Evolutionary conservation across 108 stramenopile genomes (phyloP), one percentile per base, ranked within the genome.

Genomic region (Mediolabrus comicus): DNA sequence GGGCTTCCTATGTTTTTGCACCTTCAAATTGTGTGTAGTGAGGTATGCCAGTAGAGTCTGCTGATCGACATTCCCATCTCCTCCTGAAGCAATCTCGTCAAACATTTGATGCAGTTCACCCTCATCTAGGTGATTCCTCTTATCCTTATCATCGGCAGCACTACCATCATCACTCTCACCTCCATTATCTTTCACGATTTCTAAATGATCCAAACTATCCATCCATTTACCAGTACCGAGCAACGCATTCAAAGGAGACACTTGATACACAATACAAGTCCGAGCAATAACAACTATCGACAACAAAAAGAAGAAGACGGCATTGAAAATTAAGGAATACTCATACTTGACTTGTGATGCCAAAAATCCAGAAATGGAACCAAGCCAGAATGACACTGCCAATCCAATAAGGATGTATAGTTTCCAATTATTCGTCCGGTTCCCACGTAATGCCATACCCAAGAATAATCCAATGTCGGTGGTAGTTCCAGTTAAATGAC

Each of bases 391-490:
- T 27, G 55, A 53, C 11, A 62, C 52, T 34, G 65, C 80, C 31
- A 86, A 58, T 17, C 38, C 34, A 11, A 38, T 41, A 57, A 83
- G 70, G 7, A 71, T 65, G 27, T 70, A 72, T 31, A 86, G 55
- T 54, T 78, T 81, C 29, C 39, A 46, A n/a, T 61, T 36, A 55
- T 86, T 83, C 7, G 36, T 38, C 38, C 12, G 33, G 34, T 84
- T 84, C 10, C 83, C 83, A 26, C 83, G 69, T 10, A 80, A 31
- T n/a, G 70, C 54, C 63, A 82, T 72, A 3, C 85, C 80, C 57
- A 80, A 53, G 43, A 81, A 77, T 9, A 74, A 80, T 35, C 85
- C 85, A 53, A 86, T 76, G 31, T 85, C 85, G 16, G 68, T 73
- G 6, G 76, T 77, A 28, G 75, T 81, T 28, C 85, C 85, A 1